Evolutionary conservation across 2,329 filamentous ascomycete species (phyloP), one percentile per base, ranked within the genome.

Genomic region (Chaetomiaceae sp.): DNA sequence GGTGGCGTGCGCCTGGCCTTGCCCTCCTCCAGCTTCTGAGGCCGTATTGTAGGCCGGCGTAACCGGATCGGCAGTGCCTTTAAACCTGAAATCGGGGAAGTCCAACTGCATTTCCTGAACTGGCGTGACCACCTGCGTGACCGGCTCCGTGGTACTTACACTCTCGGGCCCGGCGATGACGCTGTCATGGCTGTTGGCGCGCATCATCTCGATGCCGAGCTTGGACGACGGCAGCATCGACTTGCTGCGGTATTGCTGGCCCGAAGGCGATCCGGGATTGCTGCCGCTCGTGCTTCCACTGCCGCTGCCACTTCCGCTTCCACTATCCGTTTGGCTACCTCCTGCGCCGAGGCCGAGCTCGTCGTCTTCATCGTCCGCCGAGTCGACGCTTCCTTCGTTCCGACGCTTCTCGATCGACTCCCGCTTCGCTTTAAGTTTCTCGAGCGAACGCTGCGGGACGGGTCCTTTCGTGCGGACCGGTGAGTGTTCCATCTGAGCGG

Each of bases 171-270:
- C 40, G 13, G 34, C 55, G 11, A 75, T 75, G 50, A 89, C 81
- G 64, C 91, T 96, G 44, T 95, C 92, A 62, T 92, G 87, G 65
- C 90, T 96, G 68, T 96, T 95, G 18, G 92, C 95, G 43, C 92
- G 84, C 89, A 96, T 92, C 92, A 97, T 96, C 69, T 97, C 92
- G 45, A 90, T 94, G 1, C 90, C 90, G 2, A 97, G 80, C 69
- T 96, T 96, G 0, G 90, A 96, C 49, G 86, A 88, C 11, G 87
- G 86, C 21, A 88, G 77, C 33, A 77, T 75, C 14, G 74, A 71
- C 59, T 84, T 83, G 54, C 72, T 74, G 33, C 80, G 75, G 36
- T 74, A 68, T 69, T 86, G 70, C 72, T 68, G 65, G 1, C 62
- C 58, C 9, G 56, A 54, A 10, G 58, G 25, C 8, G 59, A 58